Conservation (phyloP, 2,329 filamentous ascomycete species). For the Blastomyces percursus region DNA sequence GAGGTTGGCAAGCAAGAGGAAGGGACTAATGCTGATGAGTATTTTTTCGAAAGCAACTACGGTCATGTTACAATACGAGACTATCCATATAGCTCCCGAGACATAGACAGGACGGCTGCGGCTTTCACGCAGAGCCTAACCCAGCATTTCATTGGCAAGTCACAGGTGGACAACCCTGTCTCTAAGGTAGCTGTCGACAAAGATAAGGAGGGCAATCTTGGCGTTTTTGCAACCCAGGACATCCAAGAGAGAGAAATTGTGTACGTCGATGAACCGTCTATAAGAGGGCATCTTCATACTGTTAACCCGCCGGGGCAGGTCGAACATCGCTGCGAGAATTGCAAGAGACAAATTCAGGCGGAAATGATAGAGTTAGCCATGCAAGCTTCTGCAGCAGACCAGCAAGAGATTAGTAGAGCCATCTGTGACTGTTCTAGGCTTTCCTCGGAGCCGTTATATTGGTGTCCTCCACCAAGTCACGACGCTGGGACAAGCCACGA, state of each 20-base stretch:
- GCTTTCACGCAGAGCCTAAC: slow-evolving; percentile 18
- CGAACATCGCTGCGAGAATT: slow-evolving; percentile 22
- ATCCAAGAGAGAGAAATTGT: slow-evolving; percentile 21
- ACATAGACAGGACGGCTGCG: slow-evolving; percentile 15
- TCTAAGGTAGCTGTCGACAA: slow-evolving; percentile 10
- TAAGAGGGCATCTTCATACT: slow-evolving; percentile 24
- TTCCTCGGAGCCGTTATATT: slow-evolving; percentile 4
- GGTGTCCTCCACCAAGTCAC: neutral
- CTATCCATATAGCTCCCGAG: slow-evolving; percentile 22
- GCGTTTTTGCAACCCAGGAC: slow-evolving; percentile 21
- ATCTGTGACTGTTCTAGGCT: slow-evolving; percentile 4
- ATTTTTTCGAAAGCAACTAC: slow-evolving; percentile 19
- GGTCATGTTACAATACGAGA: slow-evolving; percentile 15
- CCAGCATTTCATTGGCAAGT: slow-evolving; percentile 16
- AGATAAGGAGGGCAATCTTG: slow-evolving; percentile 10
- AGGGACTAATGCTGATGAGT: slow-evolving; percentile 11
- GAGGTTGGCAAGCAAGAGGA: slow-evolving; percentile 2
- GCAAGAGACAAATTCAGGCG: slow-evolving; percentile 11
- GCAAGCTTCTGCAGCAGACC: neutral
- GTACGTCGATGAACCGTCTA: slow-evolving; percentile 26
- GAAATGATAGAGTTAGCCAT: neutral
- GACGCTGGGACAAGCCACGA: neutral
- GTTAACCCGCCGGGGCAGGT: slow-evolving; percentile 6
- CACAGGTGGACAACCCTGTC: slow-evolving; percentile 10
- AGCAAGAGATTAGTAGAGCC: neutral